Conservation (phyloP, 2,329 filamentous ascomycete genomes). For the Cladosporium sp. region DNA sequence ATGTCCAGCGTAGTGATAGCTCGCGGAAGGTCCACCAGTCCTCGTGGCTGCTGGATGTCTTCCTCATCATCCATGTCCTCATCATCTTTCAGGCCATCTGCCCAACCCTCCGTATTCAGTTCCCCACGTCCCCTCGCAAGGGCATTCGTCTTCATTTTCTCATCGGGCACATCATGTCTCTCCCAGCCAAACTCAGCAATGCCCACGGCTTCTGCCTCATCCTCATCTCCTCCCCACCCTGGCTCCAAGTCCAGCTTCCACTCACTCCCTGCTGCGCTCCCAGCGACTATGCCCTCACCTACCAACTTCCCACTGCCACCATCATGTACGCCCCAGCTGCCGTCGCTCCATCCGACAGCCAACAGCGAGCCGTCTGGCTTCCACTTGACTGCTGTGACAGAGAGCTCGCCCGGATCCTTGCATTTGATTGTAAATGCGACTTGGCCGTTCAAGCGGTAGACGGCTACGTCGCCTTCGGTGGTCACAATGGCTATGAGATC, state of each 20-base stretch:
- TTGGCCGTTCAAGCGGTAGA: slow-evolving; percentile 77
- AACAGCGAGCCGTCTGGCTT: slow-evolving; percentile 50
- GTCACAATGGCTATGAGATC: slow-evolving; percentile 74
- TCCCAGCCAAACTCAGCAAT: slow-evolving; percentile 20
- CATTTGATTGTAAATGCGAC: slow-evolving; percentile 53
- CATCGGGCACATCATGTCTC: slow-evolving; percentile 12
- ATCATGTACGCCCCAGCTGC: slow-evolving; percentile 46
- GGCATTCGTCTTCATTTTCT: background rate
- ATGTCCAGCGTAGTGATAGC: slow-evolving; percentile 73
- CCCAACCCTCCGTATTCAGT: slow-evolving; percentile 25
- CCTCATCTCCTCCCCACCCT: slow-evolving; percentile 13
- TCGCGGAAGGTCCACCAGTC: slow-evolving; percentile 52
- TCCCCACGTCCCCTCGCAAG: slow-evolving; percentile 4
- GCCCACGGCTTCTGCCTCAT: slow-evolving; percentile 3
- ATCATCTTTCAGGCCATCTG: slow-evolving; percentile 17
- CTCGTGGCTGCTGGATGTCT: slow-evolving; percentile 37
- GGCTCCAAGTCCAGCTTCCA: slow-evolving; percentile 23
- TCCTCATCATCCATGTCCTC: slow-evolving; percentile 9
- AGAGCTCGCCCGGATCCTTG: slow-evolving; percentile 29
- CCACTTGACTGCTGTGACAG: slow-evolving; percentile 40
- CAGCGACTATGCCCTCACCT: slow-evolving; percentile 2
- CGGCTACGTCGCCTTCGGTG: slow-evolving; percentile 63
- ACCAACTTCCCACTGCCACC: slow-evolving; percentile 28
- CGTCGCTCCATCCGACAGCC: slow-evolving; percentile 80
- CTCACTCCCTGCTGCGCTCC: slow-evolving; percentile 5